A percentile compares a stretch with the other conserved stretches of the same genome.
phyloP scores from a whole-genome alignment of 768 basidiomycete genomes.

The Termitomyces sp. region DNA sequence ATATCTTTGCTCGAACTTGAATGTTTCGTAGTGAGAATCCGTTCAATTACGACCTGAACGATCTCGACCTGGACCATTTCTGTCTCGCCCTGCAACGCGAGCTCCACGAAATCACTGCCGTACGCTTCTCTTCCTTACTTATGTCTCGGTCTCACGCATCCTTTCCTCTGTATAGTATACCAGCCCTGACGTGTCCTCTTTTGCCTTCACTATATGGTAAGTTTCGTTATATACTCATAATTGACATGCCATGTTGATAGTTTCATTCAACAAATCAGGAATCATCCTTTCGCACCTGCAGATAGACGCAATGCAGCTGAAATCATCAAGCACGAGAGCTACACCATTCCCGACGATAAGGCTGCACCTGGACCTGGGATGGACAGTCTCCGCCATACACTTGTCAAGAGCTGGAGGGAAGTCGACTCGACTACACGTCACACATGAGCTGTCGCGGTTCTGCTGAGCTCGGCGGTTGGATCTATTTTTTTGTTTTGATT shows the following conservation, averaged over 20 bases:
- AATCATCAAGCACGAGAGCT: background rate
- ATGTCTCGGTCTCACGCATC: slow-evolving; percentile 4
- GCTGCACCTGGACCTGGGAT: slow-evolving; percentile 12
- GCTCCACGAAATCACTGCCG: slow-evolving; percentile 67
- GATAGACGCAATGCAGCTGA: slow-evolving; percentile 1
- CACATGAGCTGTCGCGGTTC: background rate
- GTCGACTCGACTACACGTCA: slow-evolving; percentile 13
- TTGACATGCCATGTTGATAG: background rate
- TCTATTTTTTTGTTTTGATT: background rate
- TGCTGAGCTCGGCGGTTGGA: background rate
- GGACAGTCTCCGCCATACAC: slow-evolving; percentile 14
- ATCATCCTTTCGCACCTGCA: slow-evolving; percentile 65
- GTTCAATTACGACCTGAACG: slow-evolving; percentile 64
- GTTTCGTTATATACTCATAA: background rate
- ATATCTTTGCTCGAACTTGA: background rate
- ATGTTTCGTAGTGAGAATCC: slow-evolving; percentile 48
- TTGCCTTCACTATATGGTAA: slow-evolving; percentile 45
- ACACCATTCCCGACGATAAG: slow-evolving; percentile 9
- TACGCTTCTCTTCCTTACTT: slow-evolving; percentile 27
- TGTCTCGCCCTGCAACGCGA: slow-evolving; percentile 63
- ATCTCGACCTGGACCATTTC: slow-evolving; percentile 67
- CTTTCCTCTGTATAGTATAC: slow-evolving; percentile 36
- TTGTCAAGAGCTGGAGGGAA: slow-evolving; percentile 17
- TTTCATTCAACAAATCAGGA: slow-evolving; percentile 23
- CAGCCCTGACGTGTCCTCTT: slow-evolving; percentile 43